Evolutionary conservation across 306 rosid genomes (phyloP).

Genomic region (Datisca glomerata): DNA sequence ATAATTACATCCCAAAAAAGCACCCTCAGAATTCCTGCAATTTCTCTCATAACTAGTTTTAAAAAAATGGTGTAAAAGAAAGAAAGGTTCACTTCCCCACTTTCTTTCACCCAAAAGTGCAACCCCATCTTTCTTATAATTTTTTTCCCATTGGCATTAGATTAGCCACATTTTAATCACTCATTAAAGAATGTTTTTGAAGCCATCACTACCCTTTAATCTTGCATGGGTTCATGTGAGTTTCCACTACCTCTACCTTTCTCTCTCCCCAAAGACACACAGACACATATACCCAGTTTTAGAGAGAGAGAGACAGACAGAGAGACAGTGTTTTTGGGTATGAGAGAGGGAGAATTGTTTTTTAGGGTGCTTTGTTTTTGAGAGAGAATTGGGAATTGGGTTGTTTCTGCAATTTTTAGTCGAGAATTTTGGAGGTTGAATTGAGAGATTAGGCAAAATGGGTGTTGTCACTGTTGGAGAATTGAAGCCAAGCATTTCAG

Average conservation of each 20-base stretch:
- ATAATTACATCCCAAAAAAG: constrained; percentile 74
- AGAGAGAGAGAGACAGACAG: constrained; percentile 13
- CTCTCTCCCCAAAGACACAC: constrained; percentile 7
- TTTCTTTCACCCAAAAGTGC: constrained; percentile 95
- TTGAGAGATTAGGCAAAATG: constrained; percentile 33
- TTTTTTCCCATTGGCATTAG: constrained; percentile 46
- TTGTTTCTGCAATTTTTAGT: neutral
- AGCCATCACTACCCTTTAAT: constrained; percentile 24
- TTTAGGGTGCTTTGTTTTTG: constrained; percentile 4
- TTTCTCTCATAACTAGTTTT: constrained; percentile 19
- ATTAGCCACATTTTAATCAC: constrained; percentile 35
- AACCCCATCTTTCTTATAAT: constrained; percentile 28
- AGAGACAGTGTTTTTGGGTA: constrained; percentile 2
- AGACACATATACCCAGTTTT: too few species aligned
- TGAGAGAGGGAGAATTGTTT: neutral
- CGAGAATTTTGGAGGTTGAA: constrained; percentile 2
- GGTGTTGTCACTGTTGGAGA: constrained; percentile 89
- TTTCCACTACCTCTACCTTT: constrained; percentile 28
- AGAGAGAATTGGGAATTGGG: neutral
- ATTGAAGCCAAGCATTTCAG: constrained; percentile 86
- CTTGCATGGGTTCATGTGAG: constrained; percentile 55
- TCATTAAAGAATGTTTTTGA: constrained; percentile 31
- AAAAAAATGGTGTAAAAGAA: constrained; percentile 23
- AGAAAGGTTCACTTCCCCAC: constrained; percentile 10
- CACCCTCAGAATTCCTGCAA: constrained; percentile 57